phyloP scores from a whole-genome alignment of 2,329 filamentous ascomycete species.

The Chrysosporium keratinophilum region DNA sequence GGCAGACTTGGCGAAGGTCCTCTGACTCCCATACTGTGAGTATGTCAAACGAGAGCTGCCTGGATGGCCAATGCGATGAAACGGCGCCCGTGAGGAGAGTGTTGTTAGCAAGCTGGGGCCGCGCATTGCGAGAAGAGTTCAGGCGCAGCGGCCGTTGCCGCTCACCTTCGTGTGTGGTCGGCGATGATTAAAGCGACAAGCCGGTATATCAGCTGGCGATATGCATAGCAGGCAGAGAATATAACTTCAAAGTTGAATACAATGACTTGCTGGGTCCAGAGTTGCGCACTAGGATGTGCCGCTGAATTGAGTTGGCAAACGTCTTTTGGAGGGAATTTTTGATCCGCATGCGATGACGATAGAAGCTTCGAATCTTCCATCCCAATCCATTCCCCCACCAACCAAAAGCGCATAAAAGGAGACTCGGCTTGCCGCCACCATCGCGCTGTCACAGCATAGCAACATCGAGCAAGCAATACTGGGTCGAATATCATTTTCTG shows the following conservation, averaged over 20 bases:
- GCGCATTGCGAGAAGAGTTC: constrained; percentile 30
- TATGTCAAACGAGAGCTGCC: background rate
- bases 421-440: constrained; percentile 2
- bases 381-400: background rate
- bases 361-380: constrained; percentile 11
- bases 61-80: constrained; percentile 21
- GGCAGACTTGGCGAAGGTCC: background rate
- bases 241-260: background rate
- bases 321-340: background rate
- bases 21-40: background rate
- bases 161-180: background rate
- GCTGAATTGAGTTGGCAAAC: background rate
- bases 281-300: background rate
- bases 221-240: constrained; percentile 1
- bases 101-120: constrained; percentile 32
- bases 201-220: background rate
- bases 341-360: constrained; percentile 4
- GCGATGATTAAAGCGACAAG: background rate
- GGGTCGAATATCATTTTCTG: background rate
- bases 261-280: background rate
- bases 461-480: background rate
- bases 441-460: background rate
- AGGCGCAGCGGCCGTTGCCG: constrained; percentile 1
- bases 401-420: background rate
- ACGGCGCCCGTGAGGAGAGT: constrained; percentile 25